Evolutionary conservation across 768 basidiomycete genomes (phyloP), one percentile per base, ranked within the genome.

Genomic region (Hemileccinum rubropunctum): DNA sequence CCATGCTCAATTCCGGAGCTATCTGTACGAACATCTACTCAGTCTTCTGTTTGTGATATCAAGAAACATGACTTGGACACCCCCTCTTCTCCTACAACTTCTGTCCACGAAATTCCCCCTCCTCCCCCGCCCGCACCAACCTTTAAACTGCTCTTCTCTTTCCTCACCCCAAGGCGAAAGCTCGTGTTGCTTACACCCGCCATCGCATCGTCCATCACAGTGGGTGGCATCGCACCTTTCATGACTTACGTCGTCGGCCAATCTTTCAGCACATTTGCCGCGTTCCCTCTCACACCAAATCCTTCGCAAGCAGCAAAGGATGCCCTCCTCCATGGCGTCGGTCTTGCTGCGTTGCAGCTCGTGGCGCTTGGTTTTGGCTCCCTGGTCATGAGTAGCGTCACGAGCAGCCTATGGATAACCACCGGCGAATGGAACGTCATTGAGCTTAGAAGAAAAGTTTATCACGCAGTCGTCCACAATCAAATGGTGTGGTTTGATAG

Each of bases 401-500:
- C 87, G 2, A 83, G 84, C 42, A 76, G 75, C 23, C 67, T 95
- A 10, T 98, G 95, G 95, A 89, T 93, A 41, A 82, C 84, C 73
- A 81, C 85, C 6, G 93, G 91, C 4, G 95, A 98, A 66, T 73
- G 81, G 50, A 90, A 91, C 54, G 82, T 84, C 7, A 71, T 83
- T 57, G 75, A 77, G 8, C 68, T 97, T 17, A 72, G 94, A 52
- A 74, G 76, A 59, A 71, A 72, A 42, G 86, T 95, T 6, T 95
- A 89, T 62, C 60, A 65, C 3, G 79, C 83, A 2, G 80, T 97
- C 23, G 77, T 81, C 14, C 62, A 61, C 20, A 86, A 85, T 60
- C 83, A 85, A 18, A 86, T 95, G 80, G 76, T 77, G n/a, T 97
- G 95, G 94, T 97, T 92, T 64, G 94, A 97, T 69, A 68, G 79